Conservation (phyloP, 176 grass and related monocot species). For the Lolium rigidum region DNA sequence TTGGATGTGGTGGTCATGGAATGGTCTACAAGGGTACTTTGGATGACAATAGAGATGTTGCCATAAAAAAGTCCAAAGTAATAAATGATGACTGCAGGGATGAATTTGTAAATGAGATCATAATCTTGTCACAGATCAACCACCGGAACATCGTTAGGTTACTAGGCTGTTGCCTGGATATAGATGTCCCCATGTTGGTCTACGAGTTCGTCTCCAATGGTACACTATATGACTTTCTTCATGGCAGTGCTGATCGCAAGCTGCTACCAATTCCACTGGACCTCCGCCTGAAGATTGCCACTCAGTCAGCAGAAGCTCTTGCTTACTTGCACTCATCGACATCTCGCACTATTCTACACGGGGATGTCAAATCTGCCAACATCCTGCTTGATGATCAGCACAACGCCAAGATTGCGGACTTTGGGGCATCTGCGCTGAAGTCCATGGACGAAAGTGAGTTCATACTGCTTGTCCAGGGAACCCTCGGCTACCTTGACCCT, state of each 20-base stretch:
- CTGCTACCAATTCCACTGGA: conserved; percentile 6
- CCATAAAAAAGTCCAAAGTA: conserved; percentile 39
- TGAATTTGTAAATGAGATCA: conserved; percentile 42
- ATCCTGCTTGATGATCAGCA: conserved; percentile 38
- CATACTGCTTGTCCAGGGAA: conserved; percentile 6
- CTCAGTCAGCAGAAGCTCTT: conserved; percentile 30
- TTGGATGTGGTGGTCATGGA: conserved; percentile 50
- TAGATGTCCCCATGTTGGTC: conserved; percentile 45
- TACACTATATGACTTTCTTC: conserved; percentile 36
- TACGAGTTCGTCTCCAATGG: conserved; percentile 50
- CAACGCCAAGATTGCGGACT: conserved; percentile 52
- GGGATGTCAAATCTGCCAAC: conserved; percentile 45
- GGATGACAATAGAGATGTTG: conserved; percentile 10
- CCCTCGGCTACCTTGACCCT: neutral
- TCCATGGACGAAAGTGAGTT: neutral
- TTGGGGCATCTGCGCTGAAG: conserved; percentile 47
- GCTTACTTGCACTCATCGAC: conserved; percentile 47
- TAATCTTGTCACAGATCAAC: conserved; percentile 51
- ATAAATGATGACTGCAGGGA: conserved; percentile 39
- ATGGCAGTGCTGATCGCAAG: neutral
- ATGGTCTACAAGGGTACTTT: conserved; percentile 36
- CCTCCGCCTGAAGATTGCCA: conserved; percentile 34
- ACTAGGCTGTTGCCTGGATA: conserved; percentile 46
- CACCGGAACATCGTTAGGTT: conserved; percentile 43
- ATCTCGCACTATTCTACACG: conserved; percentile 26